Evolutionary conservation across 1,139 yeast genomes (phyloP), one percentile per base, ranked within the genome.

Genomic region (Candida sanyaensis): DNA sequence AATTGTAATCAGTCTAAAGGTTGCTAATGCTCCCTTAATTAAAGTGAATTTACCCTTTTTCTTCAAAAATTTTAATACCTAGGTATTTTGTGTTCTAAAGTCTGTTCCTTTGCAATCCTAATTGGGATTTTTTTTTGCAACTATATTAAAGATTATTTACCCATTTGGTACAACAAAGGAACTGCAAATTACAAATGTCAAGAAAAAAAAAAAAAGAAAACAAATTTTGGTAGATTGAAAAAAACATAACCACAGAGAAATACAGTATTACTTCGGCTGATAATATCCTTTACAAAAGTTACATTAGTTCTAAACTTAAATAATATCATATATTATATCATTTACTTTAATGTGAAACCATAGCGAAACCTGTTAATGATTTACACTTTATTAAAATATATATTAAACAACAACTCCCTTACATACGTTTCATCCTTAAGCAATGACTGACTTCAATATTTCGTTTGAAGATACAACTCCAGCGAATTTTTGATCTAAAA

Each of bases 401-500:
- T 26, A 26, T 26, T 26, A 26, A 26, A 26, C 28, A 26, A 26
- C 28, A 26, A 17, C 21, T 17, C 28, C 28, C 9, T 6, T 26
- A 26, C 28, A 4, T 31, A 34, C 17, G 44, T 34, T 34, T 21
- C 26, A 8, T 5, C 13, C 24, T 11, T 62, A 75, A 47, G 77
- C 77, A 60, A 84, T 76, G 50, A 82, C 81, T 48, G 75, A 58
- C 59, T 81, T 81, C 63, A 86, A 76, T 39, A 78, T 71, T 48
- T 75, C 76, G 59, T 81, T 79, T 50, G 78, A 72, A 28, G 86
- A 77, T 45, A 84, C 86, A 47, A 78, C 68, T 43, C 91, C 90
- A 40, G 80, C 67, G 61, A 75, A 83, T 54, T 81, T 81, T 51
- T 77, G 71, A 64, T 89, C 89, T 64, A 90, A 76, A 71, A 78